These are phyloP conservation scores for Cucurbitaria berberidis DNA, from an alignment of 2,329 filamentous ascomycete genomes.

Conservation along the genomic window DNA sequence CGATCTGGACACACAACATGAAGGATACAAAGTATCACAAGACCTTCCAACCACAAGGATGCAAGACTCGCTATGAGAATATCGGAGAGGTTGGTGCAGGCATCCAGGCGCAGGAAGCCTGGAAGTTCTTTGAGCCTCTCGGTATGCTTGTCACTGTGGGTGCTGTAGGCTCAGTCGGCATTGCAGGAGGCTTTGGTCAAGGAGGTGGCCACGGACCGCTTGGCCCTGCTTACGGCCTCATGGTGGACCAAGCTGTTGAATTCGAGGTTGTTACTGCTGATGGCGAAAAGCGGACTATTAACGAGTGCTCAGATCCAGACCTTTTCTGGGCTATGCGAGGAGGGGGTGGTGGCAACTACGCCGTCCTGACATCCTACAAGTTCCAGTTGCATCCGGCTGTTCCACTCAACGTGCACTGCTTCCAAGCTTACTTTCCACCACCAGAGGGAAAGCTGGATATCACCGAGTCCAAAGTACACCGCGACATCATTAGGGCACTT, in stretches of 20 bases:
- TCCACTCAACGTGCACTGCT: conserved; percentile 45
- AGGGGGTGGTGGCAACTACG: conserved; percentile 46
- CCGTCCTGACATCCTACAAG: conserved; percentile 45
- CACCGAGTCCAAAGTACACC: conserved; percentile 39
- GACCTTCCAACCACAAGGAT: conserved; percentile 32
- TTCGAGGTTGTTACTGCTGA: conserved; percentile 46
- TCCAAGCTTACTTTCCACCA: conserved; percentile 38
- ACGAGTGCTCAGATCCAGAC: conserved; percentile 42
- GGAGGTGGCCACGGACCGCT: conserved; percentile 64
- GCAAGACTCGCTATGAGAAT: conserved; percentile 36
- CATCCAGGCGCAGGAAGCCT: conserved; percentile 44
- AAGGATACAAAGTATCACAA: conserved; percentile 38
- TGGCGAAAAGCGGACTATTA: conserved; percentile 38
- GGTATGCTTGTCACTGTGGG: conserved; percentile 46
- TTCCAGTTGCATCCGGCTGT: conserved; percentile 44
- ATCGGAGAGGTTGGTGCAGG: conserved; percentile 45
- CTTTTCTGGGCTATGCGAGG: conserved; percentile 49
- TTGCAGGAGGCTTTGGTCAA: conserved; percentile 51
- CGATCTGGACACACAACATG: conserved; percentile 46
- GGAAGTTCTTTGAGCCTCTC: conserved; percentile 43
- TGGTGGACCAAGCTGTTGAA: conserved; percentile 46
- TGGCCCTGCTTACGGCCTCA: conserved; percentile 52
- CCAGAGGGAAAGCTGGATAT: conserved; percentile 32
- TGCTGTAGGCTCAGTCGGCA: conserved; percentile 55
- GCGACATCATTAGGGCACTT: conserved; percentile 38